Evolutionary conservation across 352 stramenopile genomes (phyloP).

Genomic region (Phytophthora agathidicida): DNA sequence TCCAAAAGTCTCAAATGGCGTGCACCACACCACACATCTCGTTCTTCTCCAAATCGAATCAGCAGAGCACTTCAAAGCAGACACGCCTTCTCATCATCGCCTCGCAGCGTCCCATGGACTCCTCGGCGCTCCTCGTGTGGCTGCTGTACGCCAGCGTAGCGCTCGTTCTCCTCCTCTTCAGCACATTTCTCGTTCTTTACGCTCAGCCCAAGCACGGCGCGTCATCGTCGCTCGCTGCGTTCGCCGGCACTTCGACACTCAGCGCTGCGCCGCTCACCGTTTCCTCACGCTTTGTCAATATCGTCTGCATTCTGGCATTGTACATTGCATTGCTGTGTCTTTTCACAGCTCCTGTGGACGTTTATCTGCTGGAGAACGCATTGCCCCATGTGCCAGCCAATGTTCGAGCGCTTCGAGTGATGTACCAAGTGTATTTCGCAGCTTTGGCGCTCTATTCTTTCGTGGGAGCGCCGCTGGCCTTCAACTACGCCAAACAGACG

Average conservation of each 20-base stretch:
- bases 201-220: constrained; percentile 65
- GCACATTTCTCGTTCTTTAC: constrained; percentile 59
- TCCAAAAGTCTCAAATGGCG: constrained; percentile 1
- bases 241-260: constrained; percentile 61
- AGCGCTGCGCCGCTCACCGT: constrained; percentile 63
- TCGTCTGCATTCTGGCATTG: constrained; percentile 70
- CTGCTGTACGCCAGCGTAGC: constrained; percentile 69
- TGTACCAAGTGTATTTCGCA: constrained; percentile 82
- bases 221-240: constrained; percentile 56
- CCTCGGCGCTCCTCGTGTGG: constrained; percentile 55
- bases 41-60: constrained; percentile 20
- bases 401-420: constrained; percentile 48
- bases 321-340: constrained; percentile 78
- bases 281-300: constrained; percentile 73
- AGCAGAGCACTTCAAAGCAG: constrained; percentile 22
- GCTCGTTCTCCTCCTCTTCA: constrained; percentile 61
- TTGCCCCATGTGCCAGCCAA: constrained; percentile 67
- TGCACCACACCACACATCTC: constrained; percentile 8
- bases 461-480: constrained; percentile 73
- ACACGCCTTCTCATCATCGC: constrained; percentile 1
- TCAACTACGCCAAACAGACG: constrained; percentile 84
- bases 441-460: constrained; percentile 70
- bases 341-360: constrained; percentile 81
- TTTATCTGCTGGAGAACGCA: constrained; percentile 78
- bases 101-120: constrained; percentile 38